Base-by-base conservation (phyloP, 768 basidiomycete species). In the Naematelia aurantialba region DNA sequence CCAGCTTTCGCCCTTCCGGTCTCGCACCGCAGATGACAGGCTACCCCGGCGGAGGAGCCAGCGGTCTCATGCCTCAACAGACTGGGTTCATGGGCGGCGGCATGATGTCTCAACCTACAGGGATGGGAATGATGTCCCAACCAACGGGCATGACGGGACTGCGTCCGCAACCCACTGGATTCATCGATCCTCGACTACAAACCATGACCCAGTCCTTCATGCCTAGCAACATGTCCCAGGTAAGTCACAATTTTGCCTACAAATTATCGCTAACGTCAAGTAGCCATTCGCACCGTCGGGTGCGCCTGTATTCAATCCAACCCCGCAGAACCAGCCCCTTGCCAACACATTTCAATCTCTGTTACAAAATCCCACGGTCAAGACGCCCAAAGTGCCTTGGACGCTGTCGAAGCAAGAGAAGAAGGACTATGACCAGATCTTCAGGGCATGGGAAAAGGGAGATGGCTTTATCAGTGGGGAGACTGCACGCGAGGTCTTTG, bases 361-460 rank as follows among this genome's bases (percentile, higher is more conserved):
- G 60, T 89, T 91, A 68, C 85, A 90, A 74, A 80, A 84, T 17
- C 84, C 85, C 25, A 81, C 85, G 4, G 88, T 88, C 14, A 82
- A 84, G 1, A 73, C 83, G 0, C 79, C 83, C 14, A 85, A 83
- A 68, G 81, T 96, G 39, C 85, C 90, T 0, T 99, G 96, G 96
- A 83, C 86, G 0, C 79, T 97, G 54, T 85, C 85, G 3, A 88
- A 89, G 76, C 83, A 84, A 4, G 96, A 99, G 81, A 93, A 93
- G 82, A 94, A 96, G 81, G 87, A 87, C 64, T 99, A 98, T 69
- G 90, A 98, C 74, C 83, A 88, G 69, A 93, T 98, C 69, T 99
- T 99, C 80, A 82, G 94, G 59, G 87, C 89, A n/a, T 99, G 96
- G 96, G 94, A 97, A 73, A 62, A 63, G 42, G 75, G 75, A n/a